Evolutionary conservation across 345 rosid genomes (phyloP).

Genomic region (Nasturtium officinale): DNA sequence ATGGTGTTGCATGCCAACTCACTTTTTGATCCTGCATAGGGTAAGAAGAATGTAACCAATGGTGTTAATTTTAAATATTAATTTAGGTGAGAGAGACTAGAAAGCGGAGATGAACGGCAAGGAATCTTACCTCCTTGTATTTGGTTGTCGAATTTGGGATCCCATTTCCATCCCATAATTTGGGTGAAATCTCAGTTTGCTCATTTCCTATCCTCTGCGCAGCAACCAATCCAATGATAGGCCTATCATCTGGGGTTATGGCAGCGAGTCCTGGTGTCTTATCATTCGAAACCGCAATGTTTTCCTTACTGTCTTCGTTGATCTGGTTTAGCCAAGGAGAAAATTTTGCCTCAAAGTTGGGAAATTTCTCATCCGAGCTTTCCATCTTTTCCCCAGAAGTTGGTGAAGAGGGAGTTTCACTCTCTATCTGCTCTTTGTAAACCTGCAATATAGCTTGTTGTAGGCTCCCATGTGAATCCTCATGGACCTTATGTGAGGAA

Average conservation of each 20-base stretch:
- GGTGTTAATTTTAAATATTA: background rate
- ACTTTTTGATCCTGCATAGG: slow-evolving; percentile 87
- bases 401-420: slow-evolving; percentile 35
- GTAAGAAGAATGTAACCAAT: slow-evolving; percentile 15
- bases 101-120: slow-evolving; percentile 2
- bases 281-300: slow-evolving; percentile 27
- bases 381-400: slow-evolving; percentile 23
- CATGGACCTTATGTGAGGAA: slow-evolving; percentile 51
- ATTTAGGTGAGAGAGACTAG: background rate
- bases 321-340: slow-evolving; percentile 47
- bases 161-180: slow-evolving; percentile 99
- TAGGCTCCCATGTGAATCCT: slow-evolving; percentile 40
- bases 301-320: slow-evolving; percentile 31
- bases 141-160: slow-evolving; percentile 96
- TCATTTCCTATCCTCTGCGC: slow-evolving; percentile 84
- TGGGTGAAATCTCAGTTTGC: slow-evolving; percentile 54
- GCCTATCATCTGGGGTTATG: slow-evolving; percentile 75
- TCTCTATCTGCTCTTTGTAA: slow-evolving; percentile 49
- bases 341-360: slow-evolving; percentile 53
- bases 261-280: slow-evolving; percentile 34
- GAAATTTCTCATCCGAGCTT: slow-evolving; percentile 26
- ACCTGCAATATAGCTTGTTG: slow-evolving; percentile 40
- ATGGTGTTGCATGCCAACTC: slow-evolving; percentile 98
- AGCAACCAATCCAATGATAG: slow-evolving; percentile 85
- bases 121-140: slow-evolving; percentile 81